Conservation (phyloP, 495 filamentous ascomycete species). For the Aspergillus olivimuriae region DNA sequence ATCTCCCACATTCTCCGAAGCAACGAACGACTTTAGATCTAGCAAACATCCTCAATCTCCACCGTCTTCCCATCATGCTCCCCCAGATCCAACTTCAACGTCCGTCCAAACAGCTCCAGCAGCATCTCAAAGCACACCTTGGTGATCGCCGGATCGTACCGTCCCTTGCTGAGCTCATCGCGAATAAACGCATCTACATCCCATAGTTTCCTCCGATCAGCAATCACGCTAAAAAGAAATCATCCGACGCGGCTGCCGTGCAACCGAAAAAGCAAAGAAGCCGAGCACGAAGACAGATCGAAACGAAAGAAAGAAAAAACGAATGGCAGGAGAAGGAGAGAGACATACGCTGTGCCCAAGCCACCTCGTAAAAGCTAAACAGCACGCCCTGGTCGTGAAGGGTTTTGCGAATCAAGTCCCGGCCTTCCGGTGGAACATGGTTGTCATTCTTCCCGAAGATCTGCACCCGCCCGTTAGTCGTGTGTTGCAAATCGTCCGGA, state of each 20-base stretch:
- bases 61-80: slow-evolving; percentile 40
- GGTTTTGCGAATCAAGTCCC: slow-evolving; percentile 80
- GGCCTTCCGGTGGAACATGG: slow-evolving; percentile 78
- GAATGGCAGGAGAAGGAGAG: neutral
- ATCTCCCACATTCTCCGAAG: too few species aligned
- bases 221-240: neutral
- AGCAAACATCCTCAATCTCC: slow-evolving; percentile 56
- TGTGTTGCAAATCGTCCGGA: neutral
- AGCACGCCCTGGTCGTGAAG: slow-evolving; percentile 66
- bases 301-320: neutral
- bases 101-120: slow-evolving; percentile 75
- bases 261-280: neutral
- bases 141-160: slow-evolving; percentile 82
- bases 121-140: slow-evolving; percentile 92
- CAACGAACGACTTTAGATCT: slow-evolving; percentile 10
- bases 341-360: slow-evolving; percentile 77
- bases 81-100: slow-evolving; percentile 72
- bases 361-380: slow-evolving; percentile 83
- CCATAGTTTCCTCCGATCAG: slow-evolving; percentile 1
- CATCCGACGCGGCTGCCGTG: too few species aligned
- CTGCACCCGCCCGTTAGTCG: slow-evolving; percentile 19
- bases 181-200: slow-evolving; percentile 76
- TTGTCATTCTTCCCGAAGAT: slow-evolving; percentile 87
- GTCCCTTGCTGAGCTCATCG: slow-evolving; percentile 89
- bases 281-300: neutral